Base-by-base conservation (phyloP, 1,284 basidiomycete genomes). In the Papiliotrema nemorosa region DNA sequence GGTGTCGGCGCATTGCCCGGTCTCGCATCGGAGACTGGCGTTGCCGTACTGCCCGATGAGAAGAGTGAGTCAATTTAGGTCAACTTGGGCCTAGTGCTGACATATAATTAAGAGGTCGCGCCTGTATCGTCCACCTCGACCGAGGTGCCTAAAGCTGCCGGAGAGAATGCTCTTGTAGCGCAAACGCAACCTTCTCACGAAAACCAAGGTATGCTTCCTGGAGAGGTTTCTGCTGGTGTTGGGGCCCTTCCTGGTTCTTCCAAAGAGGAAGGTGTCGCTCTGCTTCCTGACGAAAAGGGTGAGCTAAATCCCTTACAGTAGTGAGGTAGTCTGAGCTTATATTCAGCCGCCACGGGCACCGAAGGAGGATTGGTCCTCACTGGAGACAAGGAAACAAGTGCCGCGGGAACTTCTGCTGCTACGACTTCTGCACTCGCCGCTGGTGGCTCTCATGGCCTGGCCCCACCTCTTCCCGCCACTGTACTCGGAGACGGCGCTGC, bases 1-100 rank as follows among this genome's bases (percentile, higher is more conserved):
- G 78, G 78, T 16, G 75, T 72, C 5, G 77, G 77, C 2, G 68
- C 74, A 9, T 65, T 78, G 21, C 77, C 77, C 1, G 77, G 77
- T 2, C 53, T 54, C 2, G 50, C 65, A 37, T 63, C 59, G 39
- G 77, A 78, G 54, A 52, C 60, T 6, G 72, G 70, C 9, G 77
- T 79, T 10, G 70, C 77, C 12, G 66, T 74, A 49, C 64, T 78
- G 5, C 78, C 80, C 2, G 75, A 78, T 9, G 77, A 76, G 51
- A 60, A 54, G 47, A 47, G 65, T 64, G 50, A 61, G 64, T 58
- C n/a, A n/a, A n/a, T n/a, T n/a, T n/a, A n/a, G n/a, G n/a, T n/a
- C 7, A 14, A 5, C 27, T 29, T 37, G 16, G 18, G 36, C 22
- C 14, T 13, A n/a, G n/a, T n/a, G n/a, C n/a, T n/a, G n/a, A n/a